These are phyloP conservation scores for Populus pruinosa DNA, from an alignment of 345 rosid species.

Conservation along the genomic window DNA sequence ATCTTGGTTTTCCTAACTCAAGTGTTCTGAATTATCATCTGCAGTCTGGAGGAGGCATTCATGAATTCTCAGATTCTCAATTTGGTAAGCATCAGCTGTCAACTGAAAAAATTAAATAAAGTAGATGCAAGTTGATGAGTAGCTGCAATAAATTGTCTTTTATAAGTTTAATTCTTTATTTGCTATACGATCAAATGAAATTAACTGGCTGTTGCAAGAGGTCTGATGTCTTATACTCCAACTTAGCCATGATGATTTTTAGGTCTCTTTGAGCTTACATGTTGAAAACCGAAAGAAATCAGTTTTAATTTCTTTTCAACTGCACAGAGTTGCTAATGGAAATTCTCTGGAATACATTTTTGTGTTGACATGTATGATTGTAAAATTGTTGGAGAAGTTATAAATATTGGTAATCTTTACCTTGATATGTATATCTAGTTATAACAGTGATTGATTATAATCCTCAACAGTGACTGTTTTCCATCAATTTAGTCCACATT, in stretches of 20 bases:
- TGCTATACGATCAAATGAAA: not conserved
- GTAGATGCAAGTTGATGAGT: not conserved
- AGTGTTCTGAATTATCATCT: conserved; percentile 23
- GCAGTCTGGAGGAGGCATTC: conserved; percentile 99
- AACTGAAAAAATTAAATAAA: not conserved
- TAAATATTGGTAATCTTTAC: not conserved
- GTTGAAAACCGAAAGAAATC: not conserved
- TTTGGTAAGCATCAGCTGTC: conserved; percentile 62
- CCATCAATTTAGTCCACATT: not conserved
- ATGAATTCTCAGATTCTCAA: conserved; percentile 99
- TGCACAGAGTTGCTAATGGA: not conserved
- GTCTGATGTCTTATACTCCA: not conserved
- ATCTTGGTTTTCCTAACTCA: conserved; percentile 16
- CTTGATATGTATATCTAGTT: not conserved
- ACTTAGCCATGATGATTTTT: not conserved
- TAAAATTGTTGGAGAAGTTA: not conserved
- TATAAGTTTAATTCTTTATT: not conserved
- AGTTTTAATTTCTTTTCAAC: not conserved
- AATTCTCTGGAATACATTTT: not conserved
- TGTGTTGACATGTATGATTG: not conserved
- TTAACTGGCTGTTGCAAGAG: not conserved
- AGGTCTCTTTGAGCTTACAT: not conserved
- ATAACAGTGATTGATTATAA: not conserved
- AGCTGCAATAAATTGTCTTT: not conserved
- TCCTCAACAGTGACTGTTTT: conserved; percentile 2